Percentiles rank a stretch among this genome's conserved stretches.
Conservation (phyloP, 768 basidiomycete genomes). For the Hericium alpestre region DNA sequence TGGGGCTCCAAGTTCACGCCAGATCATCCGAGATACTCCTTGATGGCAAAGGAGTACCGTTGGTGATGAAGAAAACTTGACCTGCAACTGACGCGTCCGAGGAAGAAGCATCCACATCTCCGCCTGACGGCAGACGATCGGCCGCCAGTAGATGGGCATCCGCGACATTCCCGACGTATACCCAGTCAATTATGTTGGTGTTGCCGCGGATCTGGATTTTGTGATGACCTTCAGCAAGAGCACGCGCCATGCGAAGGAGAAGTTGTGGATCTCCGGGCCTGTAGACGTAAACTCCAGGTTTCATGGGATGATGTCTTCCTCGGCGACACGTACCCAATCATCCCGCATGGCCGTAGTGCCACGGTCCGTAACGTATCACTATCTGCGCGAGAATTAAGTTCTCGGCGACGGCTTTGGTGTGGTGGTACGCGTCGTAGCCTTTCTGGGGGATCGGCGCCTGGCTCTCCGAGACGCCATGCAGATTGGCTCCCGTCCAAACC, state of each 20-base stretch:
- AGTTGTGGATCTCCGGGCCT: neutral
- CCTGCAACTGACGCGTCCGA: neutral
- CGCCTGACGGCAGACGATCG: neutral
- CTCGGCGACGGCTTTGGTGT: neutral
- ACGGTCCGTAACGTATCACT: neutral
- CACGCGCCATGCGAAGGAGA: neutral
- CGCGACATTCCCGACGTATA: conserved; percentile 93
- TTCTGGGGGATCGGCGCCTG: neutral
- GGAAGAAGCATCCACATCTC: neutral
- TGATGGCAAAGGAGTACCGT: neutral
- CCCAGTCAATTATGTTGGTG: conserved; percentile 90
- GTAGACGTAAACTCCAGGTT: neutral
- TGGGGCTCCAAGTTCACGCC: neutral
- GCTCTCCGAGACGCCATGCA: neutral
- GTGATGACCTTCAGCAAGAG: neutral
- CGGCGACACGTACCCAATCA: neutral
- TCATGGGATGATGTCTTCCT: no score
- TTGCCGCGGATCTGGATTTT: conserved; percentile 19
- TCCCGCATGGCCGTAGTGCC: neutral
- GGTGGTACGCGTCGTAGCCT: neutral
- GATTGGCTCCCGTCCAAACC: neutral
- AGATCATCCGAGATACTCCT: neutral
- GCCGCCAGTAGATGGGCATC: conserved; percentile 70
- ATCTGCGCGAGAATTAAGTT: neutral
- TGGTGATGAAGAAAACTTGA: neutral